Percentiles rank a stretch among this genome's conserved stretches.
Evolutionary conservation across 1,284 basidiomycete species (phyloP).

Genomic region (Pyrrhoderma noxium): DNA sequence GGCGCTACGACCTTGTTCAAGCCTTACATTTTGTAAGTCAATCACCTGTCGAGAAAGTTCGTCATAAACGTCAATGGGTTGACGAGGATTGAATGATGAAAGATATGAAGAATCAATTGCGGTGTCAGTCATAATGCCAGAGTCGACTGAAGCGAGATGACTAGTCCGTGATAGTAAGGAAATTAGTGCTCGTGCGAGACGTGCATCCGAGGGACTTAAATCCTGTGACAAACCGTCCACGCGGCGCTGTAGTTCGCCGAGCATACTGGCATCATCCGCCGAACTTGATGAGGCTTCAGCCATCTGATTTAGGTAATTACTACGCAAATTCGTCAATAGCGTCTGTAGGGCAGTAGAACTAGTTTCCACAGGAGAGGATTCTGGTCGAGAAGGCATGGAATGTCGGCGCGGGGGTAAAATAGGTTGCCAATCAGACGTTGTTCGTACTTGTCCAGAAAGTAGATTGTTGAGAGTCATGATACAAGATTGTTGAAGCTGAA

Average conservation of each 20-base stretch:
- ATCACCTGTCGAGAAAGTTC: constrained; percentile 61
- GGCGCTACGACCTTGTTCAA: constrained; percentile 28
- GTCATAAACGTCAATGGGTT: constrained; percentile 41
- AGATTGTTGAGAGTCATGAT: constrained; percentile 65
- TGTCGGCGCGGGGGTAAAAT: constrained; percentile 59
- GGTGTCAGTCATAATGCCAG: constrained; percentile 11
- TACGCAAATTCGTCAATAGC: constrained; percentile 56
- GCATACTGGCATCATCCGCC: constrained; percentile 42
- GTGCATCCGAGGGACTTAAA: constrained; percentile 43
- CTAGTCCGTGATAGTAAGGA: constrained; percentile 61
- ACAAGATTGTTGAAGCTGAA: constrained; percentile 63
- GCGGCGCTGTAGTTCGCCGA: constrained; percentile 53
- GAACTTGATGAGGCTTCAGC: constrained; percentile 33
- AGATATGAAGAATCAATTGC: constrained; percentile 22
- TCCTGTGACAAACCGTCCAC: constrained; percentile 41
- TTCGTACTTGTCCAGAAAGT: constrained; percentile 35
- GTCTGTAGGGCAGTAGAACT: constrained; percentile 51
- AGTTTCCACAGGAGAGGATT: constrained; percentile 24
- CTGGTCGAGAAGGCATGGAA: constrained; percentile 46
- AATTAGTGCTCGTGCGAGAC: constrained; percentile 56
- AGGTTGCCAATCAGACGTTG: constrained; percentile 43
- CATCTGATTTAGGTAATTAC: constrained; percentile 39
- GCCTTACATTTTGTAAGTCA: constrained; percentile 53
- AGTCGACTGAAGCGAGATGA: constrained; percentile 40
- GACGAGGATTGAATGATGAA: constrained; percentile 19